phyloP scores from a whole-genome alignment of 257 asterid species.

The Anisodus acutangulus region DNA sequence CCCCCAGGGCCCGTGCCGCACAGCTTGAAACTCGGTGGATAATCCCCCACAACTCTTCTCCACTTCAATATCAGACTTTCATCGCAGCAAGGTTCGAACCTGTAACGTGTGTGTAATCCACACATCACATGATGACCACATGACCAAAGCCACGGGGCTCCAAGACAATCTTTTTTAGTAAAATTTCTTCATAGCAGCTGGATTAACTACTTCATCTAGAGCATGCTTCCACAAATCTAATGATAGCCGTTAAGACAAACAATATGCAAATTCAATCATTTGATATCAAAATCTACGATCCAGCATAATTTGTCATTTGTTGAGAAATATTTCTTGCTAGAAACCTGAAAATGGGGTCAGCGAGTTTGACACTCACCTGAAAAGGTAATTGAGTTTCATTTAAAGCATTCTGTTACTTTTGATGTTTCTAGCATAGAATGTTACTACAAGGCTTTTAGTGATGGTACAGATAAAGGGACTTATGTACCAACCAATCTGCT shows the following conservation, averaged over 20 bases:
- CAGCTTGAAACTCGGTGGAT: too few relatives aligned
- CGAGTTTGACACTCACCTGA: not conserved
- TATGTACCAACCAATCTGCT: not conserved
- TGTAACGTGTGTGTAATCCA: too few relatives aligned
- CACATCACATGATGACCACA: too few relatives aligned
- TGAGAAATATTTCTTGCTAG: constrained; percentile 9
- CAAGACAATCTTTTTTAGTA: too few relatives aligned
- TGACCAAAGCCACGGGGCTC: too few relatives aligned
- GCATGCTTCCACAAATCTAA: not conserved
- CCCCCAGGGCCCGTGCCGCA: too few relatives aligned
- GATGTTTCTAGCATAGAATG: not conserved
- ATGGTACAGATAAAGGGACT: not conserved
- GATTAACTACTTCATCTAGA: not conserved
- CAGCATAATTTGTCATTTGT: not conserved
- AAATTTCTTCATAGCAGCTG: not conserved
- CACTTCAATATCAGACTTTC: too few relatives aligned
- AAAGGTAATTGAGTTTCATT: constrained; percentile 17
- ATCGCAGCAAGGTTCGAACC: too few relatives aligned
- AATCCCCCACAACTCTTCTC: too few relatives aligned
- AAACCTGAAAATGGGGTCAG: not conserved
- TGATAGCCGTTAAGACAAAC: not conserved
- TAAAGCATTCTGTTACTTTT: not conserved
- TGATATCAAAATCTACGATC: not conserved
- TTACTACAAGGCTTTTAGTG: not conserved
- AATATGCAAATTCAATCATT: not conserved